Conservation (phyloP, 2,329 filamentous ascomycete species). For the Hymenoscyphus salicellus region DNA sequence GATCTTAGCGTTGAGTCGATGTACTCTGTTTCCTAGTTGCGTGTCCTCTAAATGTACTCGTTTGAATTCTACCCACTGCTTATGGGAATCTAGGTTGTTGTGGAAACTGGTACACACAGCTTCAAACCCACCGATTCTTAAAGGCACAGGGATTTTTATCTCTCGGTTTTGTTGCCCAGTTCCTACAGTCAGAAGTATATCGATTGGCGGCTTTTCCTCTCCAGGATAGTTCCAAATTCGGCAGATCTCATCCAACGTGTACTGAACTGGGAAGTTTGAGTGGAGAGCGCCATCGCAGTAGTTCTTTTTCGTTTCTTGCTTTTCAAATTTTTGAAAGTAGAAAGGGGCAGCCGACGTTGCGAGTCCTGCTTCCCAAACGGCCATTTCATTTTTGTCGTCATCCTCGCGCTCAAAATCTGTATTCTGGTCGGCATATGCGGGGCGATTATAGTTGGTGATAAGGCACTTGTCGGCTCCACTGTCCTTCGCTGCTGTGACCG, state of each 20-base stretch:
- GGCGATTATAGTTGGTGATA: slow-evolving; percentile 16
- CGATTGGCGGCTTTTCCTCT: slow-evolving; percentile 12
- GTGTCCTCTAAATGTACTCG: not conserved
- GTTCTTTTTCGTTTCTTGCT: slow-evolving; percentile 17
- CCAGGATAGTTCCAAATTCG: slow-evolving; percentile 10
- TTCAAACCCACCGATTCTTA: slow-evolving; percentile 16
- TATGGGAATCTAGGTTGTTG: slow-evolving; percentile 13
- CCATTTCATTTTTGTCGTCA: slow-evolving; percentile 20
- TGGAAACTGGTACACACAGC: slow-evolving; percentile 13
- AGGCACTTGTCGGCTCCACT: slow-evolving; percentile 11
- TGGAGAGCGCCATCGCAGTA: slow-evolving; percentile 15
- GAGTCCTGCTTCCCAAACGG: slow-evolving; percentile 27
- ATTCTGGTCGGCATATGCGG: slow-evolving; percentile 7
- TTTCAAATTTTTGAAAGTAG: slow-evolving; percentile 25
- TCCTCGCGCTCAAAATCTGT: slow-evolving; percentile 22
- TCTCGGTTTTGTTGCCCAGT: slow-evolving; percentile 14
- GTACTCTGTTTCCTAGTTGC: slow-evolving; percentile 2
- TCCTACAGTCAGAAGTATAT: slow-evolving; percentile 13
- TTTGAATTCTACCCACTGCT: slow-evolving; percentile 10
- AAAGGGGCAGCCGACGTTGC: slow-evolving; percentile 27
- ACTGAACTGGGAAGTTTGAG: slow-evolving; percentile 14
- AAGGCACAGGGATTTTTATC: slow-evolving; percentile 8
- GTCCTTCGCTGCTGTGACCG: slow-evolving; percentile 16
- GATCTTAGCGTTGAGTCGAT: slow-evolving; percentile 10
- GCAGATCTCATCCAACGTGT: slow-evolving; percentile 11